Conservation (phyloP, 2,329 filamentous ascomycete species). For the Exophiala bonariae region DNA sequence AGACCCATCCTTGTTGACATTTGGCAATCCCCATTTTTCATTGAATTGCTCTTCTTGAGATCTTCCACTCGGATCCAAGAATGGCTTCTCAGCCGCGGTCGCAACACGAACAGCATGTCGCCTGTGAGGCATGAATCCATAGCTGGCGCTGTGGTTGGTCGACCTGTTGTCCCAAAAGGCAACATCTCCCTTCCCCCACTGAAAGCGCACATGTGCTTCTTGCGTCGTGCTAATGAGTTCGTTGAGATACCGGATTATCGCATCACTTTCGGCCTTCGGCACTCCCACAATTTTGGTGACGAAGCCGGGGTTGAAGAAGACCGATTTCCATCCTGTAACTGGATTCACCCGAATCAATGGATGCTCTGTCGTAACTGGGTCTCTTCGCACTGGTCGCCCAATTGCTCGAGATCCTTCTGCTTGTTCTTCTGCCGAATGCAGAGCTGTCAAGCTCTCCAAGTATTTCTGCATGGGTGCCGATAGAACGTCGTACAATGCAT, state of each 20-base stretch:
- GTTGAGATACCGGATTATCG: slow-evolving; percentile 45
- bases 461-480: slow-evolving; percentile 53
- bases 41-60: slow-evolving; percentile 57
- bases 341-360: slow-evolving; percentile 62
- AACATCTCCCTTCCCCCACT: slow-evolving; percentile 61
- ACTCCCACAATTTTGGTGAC: slow-evolving; percentile 45
- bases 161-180: slow-evolving; percentile 68
- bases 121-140: slow-evolving; percentile 53
- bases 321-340: slow-evolving; percentile 62
- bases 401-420: slow-evolving; percentile 43
- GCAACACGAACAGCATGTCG: slow-evolving; percentile 56
- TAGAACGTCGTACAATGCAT: slow-evolving; percentile 66
- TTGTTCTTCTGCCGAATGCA: slow-evolving; percentile 53
- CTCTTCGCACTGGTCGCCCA: slow-evolving; percentile 37
- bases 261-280: slow-evolving; percentile 43
- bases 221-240: slow-evolving; percentile 48
- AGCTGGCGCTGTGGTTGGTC: slow-evolving; percentile 48
- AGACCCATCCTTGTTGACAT: slow-evolving; percentile 57
- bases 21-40: slow-evolving; percentile 48
- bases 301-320: slow-evolving; percentile 49
- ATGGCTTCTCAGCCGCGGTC: slow-evolving; percentile 48
- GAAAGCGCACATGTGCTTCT: slow-evolving; percentile 51
- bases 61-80: slow-evolving; percentile 44
- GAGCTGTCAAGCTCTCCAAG: slow-evolving; percentile 56
- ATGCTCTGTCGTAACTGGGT: slow-evolving; percentile 51